Evolutionary conservation across 192 early-diverging fungal genomes (phyloP).

Genomic region (Podila verticillata): DNA sequence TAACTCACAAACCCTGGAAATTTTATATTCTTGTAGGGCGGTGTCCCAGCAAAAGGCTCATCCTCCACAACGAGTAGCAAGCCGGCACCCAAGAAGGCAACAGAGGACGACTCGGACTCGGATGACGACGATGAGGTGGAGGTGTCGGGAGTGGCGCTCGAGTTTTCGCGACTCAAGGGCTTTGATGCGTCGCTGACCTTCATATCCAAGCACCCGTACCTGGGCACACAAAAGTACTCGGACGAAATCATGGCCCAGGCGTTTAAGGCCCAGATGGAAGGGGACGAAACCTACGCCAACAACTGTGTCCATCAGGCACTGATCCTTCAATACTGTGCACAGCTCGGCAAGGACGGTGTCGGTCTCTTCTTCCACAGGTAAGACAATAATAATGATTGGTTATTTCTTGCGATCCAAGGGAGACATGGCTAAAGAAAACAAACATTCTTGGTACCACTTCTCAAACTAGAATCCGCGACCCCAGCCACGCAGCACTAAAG

Average conservation of each 20-base stretch:
- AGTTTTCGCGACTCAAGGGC: slow-evolving; percentile 67
- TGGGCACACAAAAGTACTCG: slow-evolving; percentile 74
- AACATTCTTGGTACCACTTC: no score
- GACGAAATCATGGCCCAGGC: slow-evolving; percentile 90
- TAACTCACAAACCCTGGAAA: not conserved
- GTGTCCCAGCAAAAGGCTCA: slow-evolving; percentile 22
- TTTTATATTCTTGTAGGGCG: slow-evolving; percentile 7
- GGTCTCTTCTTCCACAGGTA: slow-evolving; percentile 84
- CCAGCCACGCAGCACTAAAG: slow-evolving; percentile 66
- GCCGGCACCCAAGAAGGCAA: slow-evolving; percentile 19
- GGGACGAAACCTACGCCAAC: slow-evolving; percentile 71
- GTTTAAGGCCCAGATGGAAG: slow-evolving; percentile 79
- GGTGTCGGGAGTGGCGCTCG: slow-evolving; percentile 60
- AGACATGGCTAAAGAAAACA: not conserved
- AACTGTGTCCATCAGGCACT: slow-evolving; percentile 84
- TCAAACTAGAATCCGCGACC: slow-evolving; percentile 51
- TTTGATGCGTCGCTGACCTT: slow-evolving; percentile 71
- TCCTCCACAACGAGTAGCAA: slow-evolving; percentile 7
- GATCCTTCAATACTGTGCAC: slow-evolving; percentile 85
- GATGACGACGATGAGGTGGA: slow-evolving; percentile 68
- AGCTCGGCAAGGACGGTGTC: slow-evolving; percentile 86
- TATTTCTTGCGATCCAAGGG: not conserved
- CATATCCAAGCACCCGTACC: slow-evolving; percentile 73
- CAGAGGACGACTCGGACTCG: slow-evolving; percentile 53
- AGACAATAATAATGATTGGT: not conserved